Base-by-base conservation (phyloP, 306 rosid species). In the Dalbergia cultrata region DNA sequence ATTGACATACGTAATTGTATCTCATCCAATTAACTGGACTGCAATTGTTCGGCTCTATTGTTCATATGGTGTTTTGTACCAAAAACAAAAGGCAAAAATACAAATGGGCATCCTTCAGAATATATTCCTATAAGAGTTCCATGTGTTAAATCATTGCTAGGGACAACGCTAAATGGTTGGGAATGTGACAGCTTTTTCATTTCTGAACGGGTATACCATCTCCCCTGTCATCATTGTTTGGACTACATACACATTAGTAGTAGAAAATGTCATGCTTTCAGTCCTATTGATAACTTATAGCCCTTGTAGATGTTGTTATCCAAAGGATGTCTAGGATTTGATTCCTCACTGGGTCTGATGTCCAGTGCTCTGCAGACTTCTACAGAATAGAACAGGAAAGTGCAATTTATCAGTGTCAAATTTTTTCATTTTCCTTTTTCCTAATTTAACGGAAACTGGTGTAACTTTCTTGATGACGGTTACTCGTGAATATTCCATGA, bases 31-130 rank as follows among this genome's bases (percentile, higher is more conserved):
- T 35, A 60, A 63, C 72, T 81, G 12, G 8, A 67, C 60, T 37
- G 3, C 49, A 31, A 58, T 68, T 74, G 82, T 74, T 78, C 89
- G 37, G 64, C 53, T 70, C 52, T 62, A 31, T 56, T 78, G 80
- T 79, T 69, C 84, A 56, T 74, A 74, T 34, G 44, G 12, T 73
- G 59, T 65, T 67, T 82, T 79, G 80, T 82, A 79, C 82, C 63
- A 39, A 74, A 63, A 72, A 37, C 17, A 76, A 56, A 9, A 83
- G 22, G 19, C 9, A 71, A 71, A 72, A 56, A 26, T 71, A 56
- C 41, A 65, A 77, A 72, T 71, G n/a, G 37, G 45, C 74, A 61
- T 43, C 69, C 12, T 47, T 34, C 13, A 47, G 68, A 33, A 64
- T n/a, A 39, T 57, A 75, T 63, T 22, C 12, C 50, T 35, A 13